phyloP scores from a whole-genome alignment of 2,329 filamentous ascomycete species.

The Cryphonectria parasitica region DNA sequence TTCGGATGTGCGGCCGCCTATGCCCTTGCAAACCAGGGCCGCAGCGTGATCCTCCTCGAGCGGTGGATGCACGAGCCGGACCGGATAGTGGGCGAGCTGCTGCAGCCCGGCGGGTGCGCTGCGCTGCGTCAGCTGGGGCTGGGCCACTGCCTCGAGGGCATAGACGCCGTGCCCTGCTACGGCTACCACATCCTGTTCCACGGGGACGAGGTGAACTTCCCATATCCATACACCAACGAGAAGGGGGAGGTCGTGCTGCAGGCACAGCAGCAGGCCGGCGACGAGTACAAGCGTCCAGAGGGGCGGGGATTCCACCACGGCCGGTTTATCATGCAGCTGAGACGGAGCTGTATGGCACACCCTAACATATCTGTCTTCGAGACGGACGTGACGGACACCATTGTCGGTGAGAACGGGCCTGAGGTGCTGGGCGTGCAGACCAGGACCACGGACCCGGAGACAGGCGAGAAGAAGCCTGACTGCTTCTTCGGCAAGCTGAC shows the following conservation, averaged over 20 bases:
- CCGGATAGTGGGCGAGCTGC: constrained; percentile 91
- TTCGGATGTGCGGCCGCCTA: constrained; percentile 86
- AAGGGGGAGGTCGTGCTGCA: constrained; percentile 45
- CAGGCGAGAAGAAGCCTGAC: constrained; percentile 63
- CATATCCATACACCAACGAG: constrained; percentile 71
- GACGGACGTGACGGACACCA: constrained; percentile 78
- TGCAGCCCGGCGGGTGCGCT: constrained; percentile 88
- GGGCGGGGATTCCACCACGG: constrained; percentile 93
- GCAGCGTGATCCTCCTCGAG: constrained; percentile 89
- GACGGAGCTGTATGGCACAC: constrained; percentile 72
- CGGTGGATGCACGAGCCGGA: constrained; percentile 89
- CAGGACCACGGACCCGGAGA: constrained; percentile 62
- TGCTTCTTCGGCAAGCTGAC: constrained; percentile 89
- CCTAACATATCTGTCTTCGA: constrained; percentile 90
- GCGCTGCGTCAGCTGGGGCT: constrained; percentile 82
- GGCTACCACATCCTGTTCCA: constrained; percentile 91
- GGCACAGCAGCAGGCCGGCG: constrained; percentile 34
- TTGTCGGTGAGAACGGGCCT: constrained; percentile 69
- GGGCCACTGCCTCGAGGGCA: constrained; percentile 79
- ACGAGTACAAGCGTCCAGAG: constrained; percentile 57
- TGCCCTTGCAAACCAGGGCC: constrained; percentile 83
- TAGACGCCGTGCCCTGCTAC: constrained; percentile 80
- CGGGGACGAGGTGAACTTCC: constrained; percentile 71
- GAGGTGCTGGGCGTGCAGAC: constrained; percentile 85
- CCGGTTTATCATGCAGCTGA: constrained; percentile 82